Base-by-base conservation (phyloP, 371 early-diverging fungal genomes). In the Batrachochytrium dendrobatidis region DNA sequence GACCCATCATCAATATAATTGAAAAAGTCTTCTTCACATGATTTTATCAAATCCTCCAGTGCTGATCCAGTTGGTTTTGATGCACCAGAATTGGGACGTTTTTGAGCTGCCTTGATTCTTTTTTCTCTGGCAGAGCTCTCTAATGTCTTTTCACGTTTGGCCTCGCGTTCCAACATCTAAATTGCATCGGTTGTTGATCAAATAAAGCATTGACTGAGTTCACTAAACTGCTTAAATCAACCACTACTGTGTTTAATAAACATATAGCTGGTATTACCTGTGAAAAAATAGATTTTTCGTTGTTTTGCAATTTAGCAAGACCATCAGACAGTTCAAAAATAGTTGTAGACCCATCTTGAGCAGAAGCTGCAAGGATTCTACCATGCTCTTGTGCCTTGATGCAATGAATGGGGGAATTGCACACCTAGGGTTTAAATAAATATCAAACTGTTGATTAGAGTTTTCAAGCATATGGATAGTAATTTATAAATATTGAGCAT, bases 161-260 rank as follows among this genome's bases (percentile, higher is more conserved):
- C 68, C 61, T 81, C 82, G n/a, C 82, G 60, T 58, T 81, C 82
- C 28, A 81, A 66, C 82, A 81, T 81, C 75, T n/a, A n/a, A n/a
- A n/a, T n/a, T n/a, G n/a, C n/a, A n/a, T n/a, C n/a, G 77, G 46
- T 15, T 1, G 29, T 4, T 30, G 35, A n/a, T 53, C 10, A 4
- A 18, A 46, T 48, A 44, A 56, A 8, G 15, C 22, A 49, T n/a
- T n/a, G n/a, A n/a, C n/a, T n/a, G n/a, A n/a, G n/a, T n/a, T n/a
- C n/a, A n/a, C n/a, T n/a, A n/a, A n/a, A n/a, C n/a, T n/a, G n/a
- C n/a, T n/a, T n/a, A 49, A n/a, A 49, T 49, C 29, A 10, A 17
- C 18, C 51, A 17, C 1, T 18, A 56, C 49, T 18, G 2, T 49
- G 8, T 1, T n/a, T 2, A 44, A 12, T 5, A 31, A 56, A 39